Conservation (phyloP, 345 rosid species). For the Lepidium aucheri region DNA sequence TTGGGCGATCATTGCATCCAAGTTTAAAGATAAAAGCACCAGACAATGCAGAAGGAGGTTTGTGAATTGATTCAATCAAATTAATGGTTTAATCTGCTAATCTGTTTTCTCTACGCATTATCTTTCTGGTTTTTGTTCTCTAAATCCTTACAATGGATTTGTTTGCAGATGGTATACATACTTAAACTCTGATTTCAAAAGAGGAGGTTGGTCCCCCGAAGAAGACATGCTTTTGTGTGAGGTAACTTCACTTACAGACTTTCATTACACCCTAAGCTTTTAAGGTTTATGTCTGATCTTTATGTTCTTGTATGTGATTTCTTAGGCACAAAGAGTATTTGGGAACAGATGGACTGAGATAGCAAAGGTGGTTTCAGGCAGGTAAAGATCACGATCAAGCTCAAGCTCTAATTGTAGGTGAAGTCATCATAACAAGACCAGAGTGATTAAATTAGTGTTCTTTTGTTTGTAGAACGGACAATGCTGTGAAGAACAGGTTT, state of each 20-base stretch:
- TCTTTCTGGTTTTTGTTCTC: neutral
- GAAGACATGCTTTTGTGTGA: constrained; percentile 91
- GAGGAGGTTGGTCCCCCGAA: constrained; percentile 97
- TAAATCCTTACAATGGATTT: neutral
- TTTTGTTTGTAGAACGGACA: constrained; percentile 70
- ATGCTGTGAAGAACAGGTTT: constrained; percentile 96
- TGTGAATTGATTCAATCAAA: constrained; percentile 7
- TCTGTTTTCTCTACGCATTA: neutral
- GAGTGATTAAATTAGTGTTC: neutral
- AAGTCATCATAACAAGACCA: neutral
- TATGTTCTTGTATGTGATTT: neutral
- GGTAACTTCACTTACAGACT: constrained; percentile 33
- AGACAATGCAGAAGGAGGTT: constrained; percentile 98
- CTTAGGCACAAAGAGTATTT: constrained; percentile 76
- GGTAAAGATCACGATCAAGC: constrained; percentile 39
- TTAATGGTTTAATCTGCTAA: neutral
- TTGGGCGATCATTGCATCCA: constrained; percentile 89
- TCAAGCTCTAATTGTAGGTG: neutral
- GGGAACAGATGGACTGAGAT: constrained; percentile 99
- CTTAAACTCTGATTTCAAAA: constrained; percentile 90
- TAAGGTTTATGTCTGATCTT: neutral
- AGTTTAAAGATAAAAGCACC: constrained; percentile 89
- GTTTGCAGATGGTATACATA: constrained; percentile 85
- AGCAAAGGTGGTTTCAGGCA: constrained; percentile 98
- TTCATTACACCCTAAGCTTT: neutral